Conservation (phyloP, 208 protist species). For the Leishmania tropica region DNA sequence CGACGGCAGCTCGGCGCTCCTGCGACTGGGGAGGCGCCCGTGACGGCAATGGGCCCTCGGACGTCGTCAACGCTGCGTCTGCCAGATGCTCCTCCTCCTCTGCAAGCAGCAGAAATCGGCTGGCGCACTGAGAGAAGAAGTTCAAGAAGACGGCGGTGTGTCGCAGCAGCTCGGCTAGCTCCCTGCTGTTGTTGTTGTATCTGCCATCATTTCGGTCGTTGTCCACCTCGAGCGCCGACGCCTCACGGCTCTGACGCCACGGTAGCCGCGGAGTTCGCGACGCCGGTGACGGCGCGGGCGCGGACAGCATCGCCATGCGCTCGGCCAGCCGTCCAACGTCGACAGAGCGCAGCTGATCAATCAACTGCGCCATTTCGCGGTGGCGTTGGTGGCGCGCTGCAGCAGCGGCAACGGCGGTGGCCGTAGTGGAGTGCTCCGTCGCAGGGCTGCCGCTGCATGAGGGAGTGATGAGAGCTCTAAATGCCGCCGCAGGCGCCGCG, state of each 20-base stretch:
- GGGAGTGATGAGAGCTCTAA: neutral
- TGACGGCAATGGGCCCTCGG: neutral
- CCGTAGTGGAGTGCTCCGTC: neutral
- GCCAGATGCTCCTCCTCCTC: constrained; percentile 2
- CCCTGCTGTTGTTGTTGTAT: neutral
- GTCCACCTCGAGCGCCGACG: neutral
- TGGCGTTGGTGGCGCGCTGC: neutral
- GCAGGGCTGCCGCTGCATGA: neutral
- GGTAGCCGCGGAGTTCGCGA: constrained; percentile 14
- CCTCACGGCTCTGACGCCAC: constrained; percentile 12
- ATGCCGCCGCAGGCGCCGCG: neutral
- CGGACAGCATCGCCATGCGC: constrained; percentile 16
- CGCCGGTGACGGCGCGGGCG: neutral
- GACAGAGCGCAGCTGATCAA: constrained; percentile 39
- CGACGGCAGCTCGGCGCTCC: neutral
- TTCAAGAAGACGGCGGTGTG: constrained; percentile 27
- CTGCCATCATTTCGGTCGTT: neutral
- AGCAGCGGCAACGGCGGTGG: neutral
- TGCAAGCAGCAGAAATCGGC: constrained; percentile 16
- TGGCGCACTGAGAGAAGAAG: constrained; percentile 25
- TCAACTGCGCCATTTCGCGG: constrained; percentile 35
- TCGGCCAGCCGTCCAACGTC: constrained; percentile 28
- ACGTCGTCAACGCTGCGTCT: neutral
- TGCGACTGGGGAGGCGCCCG: neutral
- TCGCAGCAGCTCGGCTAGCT: constrained; percentile 16